phyloP scores from a whole-genome alignment of 306 rosid genomes.

The Rosa lucieae region DNA sequence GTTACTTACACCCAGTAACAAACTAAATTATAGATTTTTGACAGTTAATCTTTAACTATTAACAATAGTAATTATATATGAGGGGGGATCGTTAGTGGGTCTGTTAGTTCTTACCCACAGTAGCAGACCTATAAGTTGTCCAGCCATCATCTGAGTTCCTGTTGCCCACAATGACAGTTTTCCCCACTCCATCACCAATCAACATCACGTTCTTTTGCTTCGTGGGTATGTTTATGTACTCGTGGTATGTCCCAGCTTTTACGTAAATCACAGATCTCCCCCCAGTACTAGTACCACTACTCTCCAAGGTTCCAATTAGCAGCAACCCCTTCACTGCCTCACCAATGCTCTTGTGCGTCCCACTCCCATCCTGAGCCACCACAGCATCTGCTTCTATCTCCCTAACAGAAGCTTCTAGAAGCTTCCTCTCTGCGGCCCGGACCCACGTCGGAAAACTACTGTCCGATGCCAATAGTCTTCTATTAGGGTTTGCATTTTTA shows the following conservation, averaged over 20 bases:
- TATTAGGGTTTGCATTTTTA: neutral
- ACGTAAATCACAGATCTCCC: constrained; percentile 35
- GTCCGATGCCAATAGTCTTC: constrained; percentile 14
- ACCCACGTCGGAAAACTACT: constrained; percentile 33
- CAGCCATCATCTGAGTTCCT: constrained; percentile 28
- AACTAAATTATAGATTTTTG: too few species aligned
- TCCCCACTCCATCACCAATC: constrained; percentile 38
- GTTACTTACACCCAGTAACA: too few species aligned
- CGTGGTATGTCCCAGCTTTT: constrained; percentile 34
- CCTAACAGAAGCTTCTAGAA: constrained; percentile 24
- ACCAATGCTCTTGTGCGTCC: constrained; percentile 28
- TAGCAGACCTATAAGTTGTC: constrained; percentile 36
- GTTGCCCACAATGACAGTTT: constrained; percentile 27
- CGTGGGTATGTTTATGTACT: constrained; percentile 26
- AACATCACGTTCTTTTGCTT: constrained; percentile 39
- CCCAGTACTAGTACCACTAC: neutral
- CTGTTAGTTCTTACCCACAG: constrained; percentile 30
- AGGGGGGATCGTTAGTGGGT: neutral
- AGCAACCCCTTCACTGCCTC: constrained; percentile 21
- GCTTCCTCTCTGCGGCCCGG: constrained; percentile 24
- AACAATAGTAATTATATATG: neutral
- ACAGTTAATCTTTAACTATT: too few species aligned
- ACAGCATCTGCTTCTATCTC: constrained; percentile 33
- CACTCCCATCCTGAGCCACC: constrained; percentile 45
- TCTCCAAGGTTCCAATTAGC: constrained; percentile 3